Base-by-base conservation (phyloP, 2,329 filamentous ascomycete genomes). In the Pseudogymnoascus destructans region DNA sequence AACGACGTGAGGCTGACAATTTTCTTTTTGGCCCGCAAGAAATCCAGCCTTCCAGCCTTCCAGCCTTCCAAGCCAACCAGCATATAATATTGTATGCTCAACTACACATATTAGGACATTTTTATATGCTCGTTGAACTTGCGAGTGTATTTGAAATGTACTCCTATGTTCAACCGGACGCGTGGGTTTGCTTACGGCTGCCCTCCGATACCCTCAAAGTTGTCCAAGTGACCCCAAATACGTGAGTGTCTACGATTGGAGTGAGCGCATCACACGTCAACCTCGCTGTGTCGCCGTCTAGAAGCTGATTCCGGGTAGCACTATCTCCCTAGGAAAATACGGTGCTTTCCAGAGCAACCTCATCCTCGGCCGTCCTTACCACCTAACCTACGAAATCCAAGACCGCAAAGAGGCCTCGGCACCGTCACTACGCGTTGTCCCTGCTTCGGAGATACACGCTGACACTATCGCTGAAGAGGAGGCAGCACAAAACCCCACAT, bases 271-370 rank as follows among this genome's bases (percentile, higher is more conserved):
- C 59, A 60, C 32, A 57, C 57, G 36, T 63, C 36, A 38, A 55
- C 60, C 55, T 57, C 46, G 27, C 32, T 46, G 49, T 30, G 40
- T 49, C 11, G 35, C 25, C 60, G 62, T 67, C 61, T 65, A 61
- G 59, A 62, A 19, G 61, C 59, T 67, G 61, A 69, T 66, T 62
- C 64, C 66, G 59, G 61, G 36, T 65, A 96, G 91, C 38, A 88
- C 82, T 46, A 86, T 97, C 63, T 89, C 88, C 1, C 77, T 97
- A 32, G 90, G 90, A 59, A 97, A 96, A 80, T 95, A 93, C 70
- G 93, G 93, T 63, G 82, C 83, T 1, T 96, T 98, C 69, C 86
- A 89, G 13, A 84, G 88, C 57, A 96, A 97, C 69, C 80, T 93
- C 30, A 82, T 98, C 49, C 81, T 98, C 62, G 86, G 89, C n/a